phyloP scores from a whole-genome alignment of 169 alveolate species.

The Eimeria brunetti region DNA sequence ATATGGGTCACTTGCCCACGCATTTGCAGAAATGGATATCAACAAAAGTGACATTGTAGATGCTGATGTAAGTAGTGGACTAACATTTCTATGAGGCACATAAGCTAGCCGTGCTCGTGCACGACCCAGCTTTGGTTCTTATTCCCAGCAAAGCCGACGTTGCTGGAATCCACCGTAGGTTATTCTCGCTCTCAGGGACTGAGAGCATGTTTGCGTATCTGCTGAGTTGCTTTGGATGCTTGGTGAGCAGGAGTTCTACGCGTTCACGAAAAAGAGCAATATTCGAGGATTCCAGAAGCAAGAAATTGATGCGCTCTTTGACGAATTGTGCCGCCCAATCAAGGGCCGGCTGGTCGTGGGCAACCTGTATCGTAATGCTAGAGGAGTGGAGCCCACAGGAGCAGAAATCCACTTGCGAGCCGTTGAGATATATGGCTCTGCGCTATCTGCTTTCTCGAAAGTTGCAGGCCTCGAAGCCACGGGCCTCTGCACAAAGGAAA shows the following conservation, averaged over 20 bases:
- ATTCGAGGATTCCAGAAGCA: constrained; percentile 53
- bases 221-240: background rate
- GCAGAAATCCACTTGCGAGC: constrained; percentile 78
- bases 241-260: constrained; percentile 72
- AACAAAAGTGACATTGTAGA: constrained; percentile 74
- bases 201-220: background rate
- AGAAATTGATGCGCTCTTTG: constrained; percentile 67
- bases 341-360: constrained; percentile 74
- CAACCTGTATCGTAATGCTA: constrained; percentile 73
- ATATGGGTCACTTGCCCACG: constrained; percentile 78
- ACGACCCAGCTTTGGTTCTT: background rate
- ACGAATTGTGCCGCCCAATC: constrained; percentile 77
- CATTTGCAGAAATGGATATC: constrained; percentile 73
- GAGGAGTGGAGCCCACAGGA: constrained; percentile 72
- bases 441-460: constrained; percentile 36
- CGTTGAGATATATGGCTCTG: constrained; percentile 73
- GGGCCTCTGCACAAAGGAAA: constrained; percentile 60
- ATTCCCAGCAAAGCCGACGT: background rate
- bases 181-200: background rate
- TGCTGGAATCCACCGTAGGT: background rate
- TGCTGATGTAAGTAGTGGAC: constrained; percentile 59
- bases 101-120: background rate
- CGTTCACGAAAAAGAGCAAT: constrained; percentile 44
- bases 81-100: background rate
- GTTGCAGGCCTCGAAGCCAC: constrained; percentile 41